Percentiles rank a stretch among this genome's conserved stretches.
These are phyloP conservation scores for Helicostylum pulchrum DNA, from an alignment of 192 early-diverging fungal genomes.

Conservation along the genomic window DNA sequence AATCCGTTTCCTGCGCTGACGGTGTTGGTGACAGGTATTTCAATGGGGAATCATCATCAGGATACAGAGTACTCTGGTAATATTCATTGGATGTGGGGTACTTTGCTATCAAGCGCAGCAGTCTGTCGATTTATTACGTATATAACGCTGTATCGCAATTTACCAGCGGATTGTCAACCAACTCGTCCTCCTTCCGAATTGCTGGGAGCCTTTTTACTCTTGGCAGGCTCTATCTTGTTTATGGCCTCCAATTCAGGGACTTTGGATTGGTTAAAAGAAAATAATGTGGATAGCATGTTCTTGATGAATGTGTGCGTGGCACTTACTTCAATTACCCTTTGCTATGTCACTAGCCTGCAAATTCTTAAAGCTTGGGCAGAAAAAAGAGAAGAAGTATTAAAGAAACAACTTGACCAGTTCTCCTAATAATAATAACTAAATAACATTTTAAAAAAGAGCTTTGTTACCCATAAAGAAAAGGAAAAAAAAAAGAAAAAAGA, in stretches of 20 bases:
- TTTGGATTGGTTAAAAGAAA: constrained; percentile 27
- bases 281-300: constrained; percentile 34
- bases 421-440: too few relatives aligned
- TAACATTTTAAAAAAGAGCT: too few relatives aligned
- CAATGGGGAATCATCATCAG: constrained; percentile 41
- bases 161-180: constrained; percentile 14
- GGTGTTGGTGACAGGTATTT: constrained; percentile 34
- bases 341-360: constrained; percentile 25
- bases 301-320: constrained; percentile 39
- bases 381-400: constrained; percentile 28
- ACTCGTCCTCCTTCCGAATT: constrained; percentile 31
- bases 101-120: constrained; percentile 26
- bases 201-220: constrained; percentile 28
- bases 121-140: constrained; percentile 32
- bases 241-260: constrained; percentile 41
- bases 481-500: too few relatives aligned
- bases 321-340: constrained; percentile 29
- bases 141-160: constrained; percentile 21
- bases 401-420: constrained; percentile 12
- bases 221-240: constrained; percentile 33
- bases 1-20: constrained; percentile 38
- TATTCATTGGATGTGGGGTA: constrained; percentile 37
- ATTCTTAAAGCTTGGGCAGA: constrained; percentile 35
- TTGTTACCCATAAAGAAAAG: too few relatives aligned
- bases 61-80: constrained; percentile 28